A percentile compares a stretch with the other conserved stretches of the same genome.
These are phyloP conservation scores for Sporisorium graminicola DNA, from an alignment of 1,284 basidiomycete species.

Conservation along the genomic window DNA sequence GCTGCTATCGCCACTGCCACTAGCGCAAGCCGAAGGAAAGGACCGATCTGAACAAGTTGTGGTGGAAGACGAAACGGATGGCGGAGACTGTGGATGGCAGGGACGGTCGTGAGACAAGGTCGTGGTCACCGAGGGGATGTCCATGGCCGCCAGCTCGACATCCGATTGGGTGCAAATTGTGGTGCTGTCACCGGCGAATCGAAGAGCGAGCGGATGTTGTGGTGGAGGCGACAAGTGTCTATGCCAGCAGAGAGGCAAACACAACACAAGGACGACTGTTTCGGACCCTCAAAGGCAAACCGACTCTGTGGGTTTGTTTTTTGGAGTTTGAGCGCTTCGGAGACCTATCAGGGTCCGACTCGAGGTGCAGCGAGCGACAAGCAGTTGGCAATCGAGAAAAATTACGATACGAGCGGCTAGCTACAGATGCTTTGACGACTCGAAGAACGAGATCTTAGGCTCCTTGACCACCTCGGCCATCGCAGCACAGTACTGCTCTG, in stretches of 20 bases:
- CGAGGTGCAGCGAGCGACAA: conserved; percentile 12
- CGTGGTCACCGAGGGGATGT: conserved; percentile 11
- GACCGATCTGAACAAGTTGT: conserved; percentile 20
- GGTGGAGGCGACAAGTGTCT: not conserved
- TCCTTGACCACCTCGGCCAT: too few species aligned
- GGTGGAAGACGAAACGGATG: conserved; percentile 18
- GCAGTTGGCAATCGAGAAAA: not conserved
- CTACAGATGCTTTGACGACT: not conserved
- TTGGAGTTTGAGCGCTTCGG: conserved; percentile 26
- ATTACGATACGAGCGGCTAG: too few species aligned
- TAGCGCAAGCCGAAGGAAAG: conserved; percentile 14
- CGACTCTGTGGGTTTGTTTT: conserved; percentile 1
- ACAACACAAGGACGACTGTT: not conserved
- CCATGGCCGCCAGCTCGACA: conserved; percentile 17
- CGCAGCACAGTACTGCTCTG: too few species aligned
- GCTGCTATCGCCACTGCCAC: conserved; percentile 8
- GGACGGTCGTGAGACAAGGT: conserved; percentile 12
- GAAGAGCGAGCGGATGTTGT: conserved; percentile 2
- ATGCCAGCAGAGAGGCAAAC: conserved; percentile 10
- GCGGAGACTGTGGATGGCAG: conserved; percentile 6
- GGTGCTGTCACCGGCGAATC: not conserved
- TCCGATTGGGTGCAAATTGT: conserved; percentile 7
- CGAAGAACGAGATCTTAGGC: too few species aligned
- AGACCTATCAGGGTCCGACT: conserved; percentile 37
- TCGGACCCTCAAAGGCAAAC: not conserved